These are phyloP conservation scores for Rubia yunnanensis DNA, from an alignment of 257 asterid genomes.

Conservation along the genomic window DNA sequence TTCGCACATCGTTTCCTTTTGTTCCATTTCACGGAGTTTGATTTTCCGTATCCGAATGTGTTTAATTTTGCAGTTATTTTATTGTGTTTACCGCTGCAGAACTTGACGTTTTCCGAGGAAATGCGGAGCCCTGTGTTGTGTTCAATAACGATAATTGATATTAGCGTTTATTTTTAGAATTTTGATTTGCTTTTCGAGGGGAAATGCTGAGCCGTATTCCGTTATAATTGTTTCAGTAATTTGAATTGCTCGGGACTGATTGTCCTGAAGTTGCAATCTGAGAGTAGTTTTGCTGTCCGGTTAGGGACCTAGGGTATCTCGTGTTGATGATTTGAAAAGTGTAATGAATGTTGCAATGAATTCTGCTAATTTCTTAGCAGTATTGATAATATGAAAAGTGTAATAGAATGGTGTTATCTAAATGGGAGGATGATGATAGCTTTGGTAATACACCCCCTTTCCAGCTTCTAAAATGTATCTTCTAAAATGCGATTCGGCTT, in stretches of 20 bases:
- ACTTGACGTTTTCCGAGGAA: not conserved
- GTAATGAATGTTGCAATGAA: not conserved
- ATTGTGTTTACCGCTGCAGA: not conserved
- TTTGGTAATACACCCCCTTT: not conserved
- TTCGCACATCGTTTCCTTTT: not conserved
- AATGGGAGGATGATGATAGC: not conserved
- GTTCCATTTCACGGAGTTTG: not conserved
- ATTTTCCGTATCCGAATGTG: too few relatives aligned
- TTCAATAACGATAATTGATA: not conserved
- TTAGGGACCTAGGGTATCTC: slow-evolving; percentile 2
- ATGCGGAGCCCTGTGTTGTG: not conserved
- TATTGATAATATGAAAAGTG: not conserved
- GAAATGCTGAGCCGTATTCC: not conserved
- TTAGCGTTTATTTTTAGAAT: not conserved
- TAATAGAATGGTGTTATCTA: not conserved
- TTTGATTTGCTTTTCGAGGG: not conserved
- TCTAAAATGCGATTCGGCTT: not conserved
- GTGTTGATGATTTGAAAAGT: not conserved
- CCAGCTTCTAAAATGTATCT: not conserved
- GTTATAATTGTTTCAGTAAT: not conserved
- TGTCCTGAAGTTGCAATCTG: not conserved
- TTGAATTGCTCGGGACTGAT: not conserved
- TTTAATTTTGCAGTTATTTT: not conserved
- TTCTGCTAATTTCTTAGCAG: not conserved
- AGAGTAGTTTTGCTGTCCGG: not conserved